Evolutionary conservation across 2,329 filamentous ascomycete species (phyloP).

Genomic region (Kalaharituber pfeilii): DNA sequence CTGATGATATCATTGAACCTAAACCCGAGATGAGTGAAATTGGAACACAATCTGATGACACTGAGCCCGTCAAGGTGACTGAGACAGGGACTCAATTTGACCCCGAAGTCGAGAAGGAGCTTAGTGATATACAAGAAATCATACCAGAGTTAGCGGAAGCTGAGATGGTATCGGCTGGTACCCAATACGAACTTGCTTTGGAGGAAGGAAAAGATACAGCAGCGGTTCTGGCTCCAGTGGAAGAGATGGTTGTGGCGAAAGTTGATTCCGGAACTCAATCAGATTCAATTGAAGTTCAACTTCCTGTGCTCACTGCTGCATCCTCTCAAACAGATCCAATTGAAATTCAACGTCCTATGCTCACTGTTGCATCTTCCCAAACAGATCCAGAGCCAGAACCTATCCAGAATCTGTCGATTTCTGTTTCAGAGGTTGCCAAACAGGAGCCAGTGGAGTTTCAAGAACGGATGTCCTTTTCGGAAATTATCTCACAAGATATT

Average conservation of each 20-base stretch:
- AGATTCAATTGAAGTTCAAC: not conserved
- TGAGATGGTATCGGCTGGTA: conserved; percentile 26
- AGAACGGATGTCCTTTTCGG: conserved; percentile 24
- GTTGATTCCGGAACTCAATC: conserved; percentile 2
- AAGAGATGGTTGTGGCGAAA: not conserved
- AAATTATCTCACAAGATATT: conserved; percentile 31
- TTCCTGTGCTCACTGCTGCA: conserved; percentile 3
- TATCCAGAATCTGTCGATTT: conserved; percentile 3
- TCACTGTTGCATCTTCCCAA: conserved; percentile 7
- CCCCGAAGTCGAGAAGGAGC: not conserved
- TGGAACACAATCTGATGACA: conserved; percentile 28
- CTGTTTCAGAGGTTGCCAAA: conserved; percentile 9
- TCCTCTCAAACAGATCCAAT: conserved; percentile 4
- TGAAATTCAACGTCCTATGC: not conserved
- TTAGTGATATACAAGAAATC: not conserved
- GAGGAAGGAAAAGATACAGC: not conserved
- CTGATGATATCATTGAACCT: conserved; percentile 8
- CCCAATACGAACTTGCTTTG: conserved; percentile 33
- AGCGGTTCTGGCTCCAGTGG: not conserved
- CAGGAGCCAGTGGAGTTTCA: conserved; percentile 8
- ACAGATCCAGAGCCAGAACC: not conserved
- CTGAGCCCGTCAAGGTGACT: conserved; percentile 4
- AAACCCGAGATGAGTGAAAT: conserved; percentile 15
- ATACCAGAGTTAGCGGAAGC: not conserved
- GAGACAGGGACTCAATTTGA: conserved; percentile 5